Percentiles rank a stretch among this genome's conserved stretches.
These are phyloP conservation scores for Coprinopsis sp. DNA, from an alignment of 768 basidiomycete species.

Conservation along the genomic window DNA sequence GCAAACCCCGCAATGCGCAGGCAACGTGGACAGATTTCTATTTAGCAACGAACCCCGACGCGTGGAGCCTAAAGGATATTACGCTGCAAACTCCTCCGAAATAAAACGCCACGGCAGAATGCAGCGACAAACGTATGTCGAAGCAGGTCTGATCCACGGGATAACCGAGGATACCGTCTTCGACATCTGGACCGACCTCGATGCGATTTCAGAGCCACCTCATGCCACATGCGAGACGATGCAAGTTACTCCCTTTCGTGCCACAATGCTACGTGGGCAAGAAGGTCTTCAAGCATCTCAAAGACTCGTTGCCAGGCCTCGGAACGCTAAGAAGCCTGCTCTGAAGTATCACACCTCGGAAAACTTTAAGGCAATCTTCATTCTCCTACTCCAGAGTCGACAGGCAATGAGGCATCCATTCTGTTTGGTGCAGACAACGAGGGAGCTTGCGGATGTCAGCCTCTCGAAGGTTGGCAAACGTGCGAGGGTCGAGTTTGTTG, in stretches of 20 bases:
- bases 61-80: slow-evolving; percentile 1
- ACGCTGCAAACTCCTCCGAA: not conserved
- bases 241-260: not conserved
- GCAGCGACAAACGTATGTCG: not conserved
- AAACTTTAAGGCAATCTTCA: not conserved
- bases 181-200: not conserved
- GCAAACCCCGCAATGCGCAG: slow-evolving; percentile 20
- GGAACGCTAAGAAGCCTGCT: not conserved
- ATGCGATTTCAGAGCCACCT: not conserved
- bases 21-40: slow-evolving; percentile 7
- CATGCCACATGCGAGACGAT: not conserved
- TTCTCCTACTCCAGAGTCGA: not conserved
- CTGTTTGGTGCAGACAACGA: not conserved
- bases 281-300: not conserved
- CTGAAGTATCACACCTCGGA: not conserved
- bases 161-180: not conserved
- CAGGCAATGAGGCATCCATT: not conserved
- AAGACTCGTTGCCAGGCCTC: not conserved
- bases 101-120: not conserved
- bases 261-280: not conserved
- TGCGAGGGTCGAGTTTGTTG: not conserved
- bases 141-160: not conserved
- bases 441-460: not conserved
- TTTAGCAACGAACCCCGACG: slow-evolving; percentile 7
- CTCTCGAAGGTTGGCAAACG: not conserved